These are phyloP conservation scores for Yamadazyma conglobata DNA, from an alignment of 1,139 yeast species.

Conservation along the genomic window DNA sequence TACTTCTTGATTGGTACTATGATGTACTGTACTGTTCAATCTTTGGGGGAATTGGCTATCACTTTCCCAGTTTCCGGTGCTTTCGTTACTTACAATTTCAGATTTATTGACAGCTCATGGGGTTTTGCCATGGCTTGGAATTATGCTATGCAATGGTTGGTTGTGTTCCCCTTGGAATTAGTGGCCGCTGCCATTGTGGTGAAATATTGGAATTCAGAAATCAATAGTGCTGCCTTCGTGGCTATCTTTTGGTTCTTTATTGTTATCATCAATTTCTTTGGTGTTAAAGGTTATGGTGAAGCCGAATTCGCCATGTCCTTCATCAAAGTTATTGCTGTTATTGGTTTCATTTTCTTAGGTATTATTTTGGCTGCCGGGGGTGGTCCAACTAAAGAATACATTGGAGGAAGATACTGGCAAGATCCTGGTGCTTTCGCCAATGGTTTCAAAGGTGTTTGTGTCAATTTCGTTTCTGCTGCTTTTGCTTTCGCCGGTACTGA, in stretches of 20 bases:
- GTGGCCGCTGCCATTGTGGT: constrained; percentile 76
- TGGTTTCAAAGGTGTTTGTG: constrained; percentile 55
- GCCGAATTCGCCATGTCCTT: constrained; percentile 62
- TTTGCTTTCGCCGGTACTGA: constrained; percentile 49
- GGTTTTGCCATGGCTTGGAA: constrained; percentile 80
- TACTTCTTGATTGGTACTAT: constrained; percentile 43
- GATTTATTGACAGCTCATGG: constrained; percentile 69
- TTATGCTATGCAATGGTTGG: constrained; percentile 69
- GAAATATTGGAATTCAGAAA: constrained; percentile 55
- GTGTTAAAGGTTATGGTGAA: constrained; percentile 69
- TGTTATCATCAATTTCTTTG: constrained; percentile 54
- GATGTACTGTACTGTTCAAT: constrained; percentile 65
- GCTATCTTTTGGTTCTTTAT: constrained; percentile 60
- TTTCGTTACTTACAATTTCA: constrained; percentile 62
- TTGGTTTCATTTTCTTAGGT: constrained; percentile 70
- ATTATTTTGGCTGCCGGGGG: constrained; percentile 70
- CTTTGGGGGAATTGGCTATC: constrained; percentile 70
- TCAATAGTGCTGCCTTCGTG: constrained; percentile 68
- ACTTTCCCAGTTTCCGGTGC: constrained; percentile 75
- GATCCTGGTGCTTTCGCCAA: constrained; percentile 65
- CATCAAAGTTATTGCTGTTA: constrained; percentile 59
- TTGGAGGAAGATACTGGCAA: constrained; percentile 59
- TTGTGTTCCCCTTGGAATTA: constrained; percentile 67
- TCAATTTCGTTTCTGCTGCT: constrained; percentile 46
- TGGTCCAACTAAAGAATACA: constrained; percentile 43